Base-by-base conservation (phyloP, 495 filamentous ascomycete species). In the Neurospora sp. region DNA sequence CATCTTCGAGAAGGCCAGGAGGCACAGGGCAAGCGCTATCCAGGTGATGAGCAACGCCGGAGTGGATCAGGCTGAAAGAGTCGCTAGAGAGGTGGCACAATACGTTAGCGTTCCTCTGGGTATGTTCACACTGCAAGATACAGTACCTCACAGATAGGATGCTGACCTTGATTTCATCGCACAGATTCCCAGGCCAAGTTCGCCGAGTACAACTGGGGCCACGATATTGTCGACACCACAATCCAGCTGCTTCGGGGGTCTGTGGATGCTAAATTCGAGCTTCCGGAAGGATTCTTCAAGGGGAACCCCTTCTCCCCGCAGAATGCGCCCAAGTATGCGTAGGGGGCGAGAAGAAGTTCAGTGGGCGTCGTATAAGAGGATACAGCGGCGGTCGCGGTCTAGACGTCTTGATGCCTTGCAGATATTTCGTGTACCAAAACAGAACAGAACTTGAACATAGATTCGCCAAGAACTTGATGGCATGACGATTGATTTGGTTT, bases 1-100 rank as follows among this genome's bases (percentile, higher is more conserved):
- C 66, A 66, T 90, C 1, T 92, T 89, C 72, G 83, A 90, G 71
- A 76, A 83, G 21, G 80, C 82, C 13, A 79, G 89, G 11, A 85
- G 85, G 39, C 79, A 82, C 43, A 83, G 89, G 34, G 87, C 86
- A 2, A 85, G 85, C 31, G 83, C 77, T 6, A 85, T 90, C 19
- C 88, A 90, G 73, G 77, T 86, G 37, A 84, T 86, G 78, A 79
- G 76, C 54, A 82, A 78, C 24, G 79, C 79, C 1, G 79, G 76
- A 0, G 70, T 73, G 34, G 78, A 79, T 4, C 75, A 80, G 34
- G 42, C 73, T 34, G 76, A 78, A 13, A 71, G 72, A 38, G 76
- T 79, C 5, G 43, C 74, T 10, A 42, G 73, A 24, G 79, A 79
- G 70, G 76, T 76, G 8, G 70, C 71, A 8, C 54, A 76, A 43